Evolutionary conservation across 768 basidiomycete species (phyloP).

Genomic region (Stropharia rugosoannulata): DNA sequence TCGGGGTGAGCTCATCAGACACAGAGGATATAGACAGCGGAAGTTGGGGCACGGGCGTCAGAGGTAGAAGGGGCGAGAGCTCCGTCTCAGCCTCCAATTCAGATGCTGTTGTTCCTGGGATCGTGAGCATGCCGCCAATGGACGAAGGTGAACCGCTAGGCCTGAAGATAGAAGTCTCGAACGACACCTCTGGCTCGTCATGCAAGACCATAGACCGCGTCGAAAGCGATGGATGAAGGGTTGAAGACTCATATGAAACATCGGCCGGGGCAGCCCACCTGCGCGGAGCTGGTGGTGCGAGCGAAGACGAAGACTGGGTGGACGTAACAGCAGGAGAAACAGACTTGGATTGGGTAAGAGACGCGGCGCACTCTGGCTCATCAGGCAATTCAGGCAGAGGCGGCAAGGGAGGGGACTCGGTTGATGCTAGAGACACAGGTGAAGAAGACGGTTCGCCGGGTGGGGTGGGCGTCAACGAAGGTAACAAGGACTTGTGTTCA

Average conservation of each 20-base stretch:
- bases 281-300: slow-evolving; percentile 36
- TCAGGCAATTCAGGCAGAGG: slow-evolving; percentile 5
- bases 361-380: background rate
- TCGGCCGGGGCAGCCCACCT: slow-evolving; percentile 66
- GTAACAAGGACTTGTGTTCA: slow-evolving; percentile 5
- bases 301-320: slow-evolving; percentile 34
- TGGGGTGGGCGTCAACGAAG: slow-evolving; percentile 14
- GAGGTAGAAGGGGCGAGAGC: slow-evolving; percentile 32
- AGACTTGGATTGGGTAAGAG: background rate
- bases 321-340: slow-evolving; percentile 24
- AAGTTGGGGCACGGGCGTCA: slow-evolving; percentile 38
- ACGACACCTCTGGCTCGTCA: slow-evolving; percentile 63
- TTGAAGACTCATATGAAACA: slow-evolving; percentile 72
- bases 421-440: slow-evolving; percentile 11
- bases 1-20: slow-evolving; percentile 31
- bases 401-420: slow-evolving; percentile 9
- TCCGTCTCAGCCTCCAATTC: slow-evolving; percentile 28
- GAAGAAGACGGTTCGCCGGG: slow-evolving; percentile 14
- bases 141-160: slow-evolving; percentile 57
- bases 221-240: slow-evolving; percentile 72
- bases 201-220: slow-evolving; percentile 49
- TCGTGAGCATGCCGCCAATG: slow-evolving; percentile 40
- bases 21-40: slow-evolving; percentile 29
- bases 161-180: slow-evolving; percentile 73
- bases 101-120: slow-evolving; percentile 34